phyloP scores from a whole-genome alignment of 345 rosid species.

The Ailanthus altissimus region DNA sequence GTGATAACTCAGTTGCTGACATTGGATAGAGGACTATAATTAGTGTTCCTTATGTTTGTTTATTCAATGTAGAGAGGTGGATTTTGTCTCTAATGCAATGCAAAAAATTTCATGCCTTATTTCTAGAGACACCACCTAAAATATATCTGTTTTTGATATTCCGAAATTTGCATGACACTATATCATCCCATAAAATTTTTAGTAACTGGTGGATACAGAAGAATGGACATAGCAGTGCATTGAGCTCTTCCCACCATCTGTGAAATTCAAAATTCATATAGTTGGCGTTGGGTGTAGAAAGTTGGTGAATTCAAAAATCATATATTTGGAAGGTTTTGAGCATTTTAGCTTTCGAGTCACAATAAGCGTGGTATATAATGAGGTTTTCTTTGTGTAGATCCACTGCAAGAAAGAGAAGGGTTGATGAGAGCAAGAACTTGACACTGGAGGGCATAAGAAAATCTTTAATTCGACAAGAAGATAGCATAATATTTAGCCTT shows the following conservation, averaged over 20 bases:
- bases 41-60: neutral
- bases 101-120: neutral
- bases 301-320: too few relatives aligned
- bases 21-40: neutral
- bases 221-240: neutral
- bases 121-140: neutral
- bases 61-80: neutral
- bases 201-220: neutral
- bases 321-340: neutral
- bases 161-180: neutral
- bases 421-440: constrained; percentile 74
- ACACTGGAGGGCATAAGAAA: constrained; percentile 73
- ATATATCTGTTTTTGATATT: neutral
- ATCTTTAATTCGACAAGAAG: constrained; percentile 88
- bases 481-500: constrained; percentile 79
- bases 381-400: constrained; percentile 38
- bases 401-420: constrained; percentile 44
- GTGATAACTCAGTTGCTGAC: neutral
- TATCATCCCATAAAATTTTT: neutral
- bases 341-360: constrained; percentile 3
- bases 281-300: neutral
- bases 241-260: neutral
- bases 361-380: neutral
- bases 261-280: neutral
- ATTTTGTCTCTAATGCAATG: constrained; percentile 2